Evolutionary conservation across 2,329 filamentous ascomycete species (phyloP).

Genomic region (Fusarium kyushuense): DNA sequence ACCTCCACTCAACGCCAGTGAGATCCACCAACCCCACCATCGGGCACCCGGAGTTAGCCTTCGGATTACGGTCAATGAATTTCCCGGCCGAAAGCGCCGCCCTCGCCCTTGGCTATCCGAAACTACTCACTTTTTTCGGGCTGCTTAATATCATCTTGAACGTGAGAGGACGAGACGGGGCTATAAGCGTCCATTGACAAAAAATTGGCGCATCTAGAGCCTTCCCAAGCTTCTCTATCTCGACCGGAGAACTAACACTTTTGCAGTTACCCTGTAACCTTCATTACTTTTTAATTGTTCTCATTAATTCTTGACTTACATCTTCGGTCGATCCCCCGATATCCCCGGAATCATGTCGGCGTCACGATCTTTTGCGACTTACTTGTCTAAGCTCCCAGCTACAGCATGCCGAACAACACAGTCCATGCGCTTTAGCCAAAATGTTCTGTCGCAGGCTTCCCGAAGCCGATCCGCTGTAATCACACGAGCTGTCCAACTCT

Average conservation of each 20-base stretch:
- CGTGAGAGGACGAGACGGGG: conserved; percentile 49
- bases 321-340: conserved; percentile 27
- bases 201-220: conserved; percentile 45
- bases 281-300: conserved; percentile 9
- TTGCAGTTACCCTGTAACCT: conserved; percentile 13
- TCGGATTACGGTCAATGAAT: conserved; percentile 53
- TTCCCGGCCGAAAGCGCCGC: conserved; percentile 48
- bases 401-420: conserved; percentile 49
- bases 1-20: conserved; percentile 14
- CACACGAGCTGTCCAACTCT: conserved; percentile 25
- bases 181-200: conserved; percentile 46
- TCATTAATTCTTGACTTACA: conserved; percentile 13
- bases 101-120: conserved; percentile 43
- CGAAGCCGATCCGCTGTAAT: conserved; percentile 37
- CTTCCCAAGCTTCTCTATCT: conserved; percentile 29
- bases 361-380: conserved; percentile 51
- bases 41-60: conserved; percentile 44
- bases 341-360: conserved; percentile 48
- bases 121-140: conserved; percentile 46
- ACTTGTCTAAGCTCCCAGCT: conserved; percentile 51
- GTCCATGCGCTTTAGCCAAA: conserved; percentile 38
- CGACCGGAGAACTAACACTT: conserved; percentile 7
- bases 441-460: conserved; percentile 28
- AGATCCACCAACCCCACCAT: conserved; percentile 24
- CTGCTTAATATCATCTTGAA: conserved; percentile 50